Evolutionary conservation across 768 basidiomycete species (phyloP).

Genomic region (Boletellus ananiceps): DNA sequence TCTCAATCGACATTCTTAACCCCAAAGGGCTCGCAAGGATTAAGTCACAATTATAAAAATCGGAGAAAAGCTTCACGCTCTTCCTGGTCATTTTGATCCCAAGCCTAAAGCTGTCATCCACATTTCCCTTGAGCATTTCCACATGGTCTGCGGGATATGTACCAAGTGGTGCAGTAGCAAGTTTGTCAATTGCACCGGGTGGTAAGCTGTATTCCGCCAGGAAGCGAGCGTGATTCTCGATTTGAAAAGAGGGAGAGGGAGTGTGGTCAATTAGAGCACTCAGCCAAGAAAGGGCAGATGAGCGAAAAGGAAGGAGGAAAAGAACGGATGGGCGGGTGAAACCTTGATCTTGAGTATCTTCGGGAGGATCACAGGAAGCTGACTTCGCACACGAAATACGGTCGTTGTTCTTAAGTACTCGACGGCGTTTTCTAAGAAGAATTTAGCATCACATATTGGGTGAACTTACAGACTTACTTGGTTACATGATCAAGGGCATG

Average conservation of each 20-base stretch:
- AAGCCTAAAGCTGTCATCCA: slow-evolving; percentile 91
- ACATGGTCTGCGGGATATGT: slow-evolving; percentile 86
- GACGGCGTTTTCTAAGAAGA: slow-evolving; percentile 72
- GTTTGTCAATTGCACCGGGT: slow-evolving; percentile 72
- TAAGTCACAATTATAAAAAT: slow-evolving; percentile 88
- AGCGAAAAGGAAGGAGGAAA: slow-evolving; percentile 89
- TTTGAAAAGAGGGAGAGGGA: slow-evolving; percentile 66
- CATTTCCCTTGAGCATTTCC: slow-evolving; percentile 92
- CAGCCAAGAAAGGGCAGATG: slow-evolving; percentile 80
- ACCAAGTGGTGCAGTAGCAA: slow-evolving; percentile 66
- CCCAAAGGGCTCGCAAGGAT: slow-evolving; percentile 94
- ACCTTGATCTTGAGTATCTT: slow-evolving; percentile 91
- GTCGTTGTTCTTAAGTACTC: slow-evolving; percentile 91
- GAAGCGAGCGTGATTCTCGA: slow-evolving; percentile 87
- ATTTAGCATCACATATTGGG: not conserved
- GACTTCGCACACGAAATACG: slow-evolving; percentile 73
- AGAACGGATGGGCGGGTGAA: slow-evolving; percentile 96
- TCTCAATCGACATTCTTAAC: slow-evolving; percentile 86
- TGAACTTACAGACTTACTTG: slow-evolving; percentile 48
- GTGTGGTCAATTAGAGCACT: slow-evolving; percentile 74
- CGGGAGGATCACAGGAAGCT: slow-evolving; percentile 50
- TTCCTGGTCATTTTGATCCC: slow-evolving; percentile 92
- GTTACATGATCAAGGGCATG: slow-evolving; percentile 87
- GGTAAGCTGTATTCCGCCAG: slow-evolving; percentile 79
- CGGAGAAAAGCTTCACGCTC: slow-evolving; percentile 85